Percentiles rank a stretch among this genome's conserved stretches.
phyloP scores from a whole-genome alignment of 2,329 filamentous ascomycete species.

The Pseudogymnoascus sp. region DNA sequence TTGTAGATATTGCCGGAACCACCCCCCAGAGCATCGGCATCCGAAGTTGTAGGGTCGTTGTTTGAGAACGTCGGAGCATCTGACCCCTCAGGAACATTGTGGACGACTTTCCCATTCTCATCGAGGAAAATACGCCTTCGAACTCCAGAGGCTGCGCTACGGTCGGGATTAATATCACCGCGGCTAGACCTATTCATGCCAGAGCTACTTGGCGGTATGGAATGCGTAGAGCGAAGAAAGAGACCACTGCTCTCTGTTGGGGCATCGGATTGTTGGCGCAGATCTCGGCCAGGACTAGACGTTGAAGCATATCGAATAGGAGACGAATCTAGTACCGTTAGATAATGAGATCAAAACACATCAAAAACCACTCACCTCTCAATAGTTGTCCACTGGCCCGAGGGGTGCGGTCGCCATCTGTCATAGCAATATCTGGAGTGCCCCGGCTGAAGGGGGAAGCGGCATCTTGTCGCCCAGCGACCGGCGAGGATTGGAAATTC shows the following conservation, averaged over 20 bases:
- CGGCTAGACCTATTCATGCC: conserved; percentile 54
- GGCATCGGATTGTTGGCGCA: conserved; percentile 58
- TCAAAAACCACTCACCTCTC: conserved; percentile 47
- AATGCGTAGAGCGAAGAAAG: conserved; percentile 62
- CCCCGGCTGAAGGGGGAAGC: conserved; percentile 46
- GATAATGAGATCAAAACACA: conserved; percentile 6
- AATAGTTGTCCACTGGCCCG: conserved; percentile 51
- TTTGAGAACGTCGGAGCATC: conserved; percentile 55
- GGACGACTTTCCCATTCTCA: conserved; percentile 49
- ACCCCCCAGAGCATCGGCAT: conserved; percentile 81
- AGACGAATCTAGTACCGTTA: conserved; percentile 64
- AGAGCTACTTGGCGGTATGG: conserved; percentile 43
- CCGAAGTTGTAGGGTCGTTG: conserved; percentile 75
- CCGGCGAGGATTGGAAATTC: conserved; percentile 61
- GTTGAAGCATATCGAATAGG: conserved; percentile 86
- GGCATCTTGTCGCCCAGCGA: conserved; percentile 34
- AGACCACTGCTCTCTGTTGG: conserved; percentile 79
- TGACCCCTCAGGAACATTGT: conserved; percentile 46
- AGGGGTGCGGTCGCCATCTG: conserved; percentile 62
- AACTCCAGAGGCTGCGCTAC: conserved; percentile 47
- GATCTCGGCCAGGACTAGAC: conserved; percentile 67
- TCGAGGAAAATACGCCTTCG: conserved; percentile 49
- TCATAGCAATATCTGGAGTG: conserved; percentile 44
- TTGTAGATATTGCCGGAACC: conserved; percentile 58
- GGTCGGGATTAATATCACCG: conserved; percentile 81